Base-by-base conservation (phyloP, 2,329 filamentous ascomycete genomes). In the Fulvia fulva region DNA sequence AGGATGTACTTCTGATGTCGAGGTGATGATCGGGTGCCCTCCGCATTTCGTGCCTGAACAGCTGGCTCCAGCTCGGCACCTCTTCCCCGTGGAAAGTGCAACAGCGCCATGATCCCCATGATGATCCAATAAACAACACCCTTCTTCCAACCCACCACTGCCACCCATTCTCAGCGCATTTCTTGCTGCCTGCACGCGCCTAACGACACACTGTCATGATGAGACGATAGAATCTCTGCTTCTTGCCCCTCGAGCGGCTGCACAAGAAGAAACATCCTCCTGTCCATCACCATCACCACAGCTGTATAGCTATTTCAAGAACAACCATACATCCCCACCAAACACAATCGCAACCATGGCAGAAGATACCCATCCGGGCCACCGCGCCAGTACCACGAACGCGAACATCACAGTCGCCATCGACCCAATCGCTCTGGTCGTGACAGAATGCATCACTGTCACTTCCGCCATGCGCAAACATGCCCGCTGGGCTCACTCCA, bases 391-490 rank as follows among this genome's bases (percentile, higher is more conserved):
- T 5, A 41, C 6, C 16, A n/a, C n/a, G n/a, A 16, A 41, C 16
- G 14, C 37, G 16, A 58, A 52, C 50, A 62, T 71, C 23, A 67
- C 64, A 21, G 72, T 74, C 28, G 72, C 72, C 47, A 73, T 74
- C 50, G 70, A 74, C 60, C 72, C 71, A 5, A 70, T 73, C 32
- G 70, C 72, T 51, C 80, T 99, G 68, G 91, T 99, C 65, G 96
- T 96, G 63, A 96, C 93, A 76, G 94, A 99, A 86, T 99, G 94
- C 76, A 97, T 97, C 72, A 93, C 92, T 47, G 93, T 99, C 77
- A 97, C 94, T 14, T 97, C 93, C 62, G 91, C 92, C 61, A 97
- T 99, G 83, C 92, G 96, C 71, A 99, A 99, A 78, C 88, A 97
- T 83, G 89, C 91, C 64, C 89, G 94, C 65, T 97, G 93, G 81